Evolutionary conservation across 306 rosid genomes (phyloP).

Genomic region (Mimosa bimucronata): DNA sequence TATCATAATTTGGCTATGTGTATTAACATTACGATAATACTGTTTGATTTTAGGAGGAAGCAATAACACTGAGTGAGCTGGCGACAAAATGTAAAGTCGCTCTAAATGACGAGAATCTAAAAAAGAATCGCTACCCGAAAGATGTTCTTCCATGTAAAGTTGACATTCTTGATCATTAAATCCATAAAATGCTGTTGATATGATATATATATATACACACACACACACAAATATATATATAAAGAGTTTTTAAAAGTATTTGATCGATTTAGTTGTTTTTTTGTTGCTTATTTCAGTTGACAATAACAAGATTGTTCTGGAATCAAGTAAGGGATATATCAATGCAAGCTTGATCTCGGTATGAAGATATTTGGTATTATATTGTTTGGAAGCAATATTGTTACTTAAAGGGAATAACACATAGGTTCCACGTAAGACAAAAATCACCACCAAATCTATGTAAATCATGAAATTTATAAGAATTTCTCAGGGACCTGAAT

Average conservation of each 20-base stretch:
- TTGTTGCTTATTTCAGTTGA: constrained; percentile 64
- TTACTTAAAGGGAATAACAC: no score
- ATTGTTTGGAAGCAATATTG: no score
- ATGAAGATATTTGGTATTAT: no score
- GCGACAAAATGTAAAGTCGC: constrained; percentile 66
- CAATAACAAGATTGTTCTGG: constrained; percentile 66
- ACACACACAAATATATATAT: no score
- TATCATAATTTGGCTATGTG: no score
- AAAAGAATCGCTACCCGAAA: constrained; percentile 71
- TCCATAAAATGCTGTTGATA: no score
- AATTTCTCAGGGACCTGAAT: no score
- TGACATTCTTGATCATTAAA: neutral
- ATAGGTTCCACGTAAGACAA: no score
- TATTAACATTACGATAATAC: no score
- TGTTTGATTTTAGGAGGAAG: constrained; percentile 54
- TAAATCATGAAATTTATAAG: no score
- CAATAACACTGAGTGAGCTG: constrained; percentile 66
- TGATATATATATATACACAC: no score
- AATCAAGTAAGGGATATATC: constrained; percentile 74
- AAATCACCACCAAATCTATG: no score
- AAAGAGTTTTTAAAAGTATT: neutral
- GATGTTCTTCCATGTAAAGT: constrained; percentile 84
- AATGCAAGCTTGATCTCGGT: constrained; percentile 85
- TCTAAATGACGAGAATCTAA: constrained; percentile 60
- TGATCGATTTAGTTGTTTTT: neutral